Percentiles rank a stretch among this genome's conserved stretches.
These are phyloP conservation scores for Aristolochia californica DNA, from an alignment of 164 flowering plant species.

Conservation along the genomic window DNA sequence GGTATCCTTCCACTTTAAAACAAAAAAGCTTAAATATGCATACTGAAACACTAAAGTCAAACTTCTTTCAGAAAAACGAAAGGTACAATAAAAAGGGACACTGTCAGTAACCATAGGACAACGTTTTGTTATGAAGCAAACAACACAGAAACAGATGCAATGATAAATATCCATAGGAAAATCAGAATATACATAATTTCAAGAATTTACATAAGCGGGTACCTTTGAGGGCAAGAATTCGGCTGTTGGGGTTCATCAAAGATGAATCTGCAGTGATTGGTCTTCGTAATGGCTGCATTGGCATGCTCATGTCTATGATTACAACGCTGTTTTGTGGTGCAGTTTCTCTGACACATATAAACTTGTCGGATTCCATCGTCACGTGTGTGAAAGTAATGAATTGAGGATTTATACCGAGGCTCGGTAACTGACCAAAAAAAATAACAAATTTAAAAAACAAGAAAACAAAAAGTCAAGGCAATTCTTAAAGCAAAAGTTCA, in stretches of 20 bases:
- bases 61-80: no score
- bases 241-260: constrained; percentile 89
- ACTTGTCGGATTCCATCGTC: constrained; percentile 98
- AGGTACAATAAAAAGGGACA: no score
- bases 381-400: constrained; percentile 95
- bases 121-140: background rate
- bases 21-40: no score
- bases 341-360: constrained; percentile 94
- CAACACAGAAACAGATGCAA: no score
- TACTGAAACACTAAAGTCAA: no score
- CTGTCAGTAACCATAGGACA: background rate
- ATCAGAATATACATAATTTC: no score
- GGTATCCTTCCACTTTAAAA: no score
- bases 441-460: no score
- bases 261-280: constrained; percentile 99
- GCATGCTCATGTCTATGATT: constrained; percentile 94
- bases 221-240: constrained; percentile 98
- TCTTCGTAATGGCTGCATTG: constrained; percentile 91
- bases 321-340: constrained; percentile 96
- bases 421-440: constrained; percentile 60
- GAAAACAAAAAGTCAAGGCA: background rate
- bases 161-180: no score
- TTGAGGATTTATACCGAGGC: constrained; percentile 85
- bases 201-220: background rate
- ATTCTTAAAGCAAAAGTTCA: background rate